phyloP scores from a whole-genome alignment of 371 early-diverging fungal genomes.

The Mortierella sp. region DNA sequence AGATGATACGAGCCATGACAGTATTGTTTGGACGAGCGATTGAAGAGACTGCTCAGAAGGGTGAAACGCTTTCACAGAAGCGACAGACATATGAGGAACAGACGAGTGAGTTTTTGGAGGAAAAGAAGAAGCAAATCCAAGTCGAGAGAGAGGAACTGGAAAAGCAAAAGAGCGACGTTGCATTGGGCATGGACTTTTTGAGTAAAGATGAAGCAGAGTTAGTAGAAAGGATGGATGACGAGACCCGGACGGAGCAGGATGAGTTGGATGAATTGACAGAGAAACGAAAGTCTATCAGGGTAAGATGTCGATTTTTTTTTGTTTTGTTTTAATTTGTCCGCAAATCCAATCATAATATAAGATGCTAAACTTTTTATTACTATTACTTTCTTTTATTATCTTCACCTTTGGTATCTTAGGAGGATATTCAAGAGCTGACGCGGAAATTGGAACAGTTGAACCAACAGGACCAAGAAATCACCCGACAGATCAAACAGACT shows the following conservation, averaged over 20 bases:
- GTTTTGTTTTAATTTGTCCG: neutral
- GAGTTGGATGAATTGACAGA: conserved; percentile 27
- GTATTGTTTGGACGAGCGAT: conserved; percentile 25
- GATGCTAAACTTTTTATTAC: neutral
- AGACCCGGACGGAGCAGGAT: conserved; percentile 39
- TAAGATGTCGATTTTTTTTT: conserved; percentile 6
- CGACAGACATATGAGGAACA: conserved; percentile 20
- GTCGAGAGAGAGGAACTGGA: conserved; percentile 25
- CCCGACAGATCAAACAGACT: conserved; percentile 10
- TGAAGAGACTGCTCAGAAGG: conserved; percentile 28
- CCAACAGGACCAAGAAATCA: conserved; percentile 25
- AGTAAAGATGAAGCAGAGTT: conserved; percentile 33
- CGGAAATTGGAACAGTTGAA: conserved; percentile 18
- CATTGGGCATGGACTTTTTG: conserved; percentile 26
- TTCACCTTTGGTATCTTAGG: no score
- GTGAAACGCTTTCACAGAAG: conserved; percentile 16
- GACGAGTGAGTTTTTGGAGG: conserved; percentile 4
- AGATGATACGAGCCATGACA: conserved; percentile 23
- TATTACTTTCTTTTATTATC: neutral
- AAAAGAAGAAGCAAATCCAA: conserved; percentile 8
- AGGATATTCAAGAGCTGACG: conserved; percentile 36
- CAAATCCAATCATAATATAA: neutral
- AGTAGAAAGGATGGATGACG: conserved; percentile 33
- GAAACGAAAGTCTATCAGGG: conserved; percentile 19
- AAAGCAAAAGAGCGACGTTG: conserved; percentile 31